Conservation (phyloP, 345 rosid species). For the Fremontodendron californicum region DNA sequence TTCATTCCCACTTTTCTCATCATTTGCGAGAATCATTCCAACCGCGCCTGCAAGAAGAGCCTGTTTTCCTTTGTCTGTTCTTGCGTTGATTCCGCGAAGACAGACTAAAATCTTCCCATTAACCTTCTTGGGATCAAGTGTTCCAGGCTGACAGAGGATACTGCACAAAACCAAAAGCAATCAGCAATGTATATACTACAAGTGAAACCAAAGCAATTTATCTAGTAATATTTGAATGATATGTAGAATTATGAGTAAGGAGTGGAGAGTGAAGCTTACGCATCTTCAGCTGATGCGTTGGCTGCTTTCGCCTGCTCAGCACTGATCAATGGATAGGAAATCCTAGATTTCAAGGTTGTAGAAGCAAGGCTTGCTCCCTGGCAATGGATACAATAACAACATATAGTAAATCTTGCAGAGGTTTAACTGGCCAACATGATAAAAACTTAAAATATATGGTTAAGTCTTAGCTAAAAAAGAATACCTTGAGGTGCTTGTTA, state of each 20-base stretch:
- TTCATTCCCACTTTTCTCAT: conserved; percentile 22
- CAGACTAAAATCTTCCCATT: conserved; percentile 66
- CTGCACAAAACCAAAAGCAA: conserved; percentile 18
- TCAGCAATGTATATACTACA: background rate
- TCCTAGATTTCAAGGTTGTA: conserved; percentile 27
- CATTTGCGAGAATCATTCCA: conserved; percentile 55
- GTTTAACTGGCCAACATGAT: background rate
- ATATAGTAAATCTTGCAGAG: background rate
- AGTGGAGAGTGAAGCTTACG: conserved; percentile 31
- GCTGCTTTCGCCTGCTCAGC: conserved; percentile 39
- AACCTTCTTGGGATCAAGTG: conserved; percentile 52
- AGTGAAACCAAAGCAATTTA: background rate
- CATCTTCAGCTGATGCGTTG: conserved; percentile 25
- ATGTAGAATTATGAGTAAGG: background rate
- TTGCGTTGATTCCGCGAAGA: conserved; percentile 25
- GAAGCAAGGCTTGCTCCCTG: conserved; percentile 71
- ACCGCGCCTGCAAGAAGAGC: conserved; percentile 46
- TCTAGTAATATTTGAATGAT: background rate
- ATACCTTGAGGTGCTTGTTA: conserved; percentile 46
- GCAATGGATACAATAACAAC: background rate
- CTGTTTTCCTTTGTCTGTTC: conserved; percentile 32
- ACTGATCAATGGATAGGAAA: conserved; percentile 47
- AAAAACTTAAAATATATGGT: background rate
- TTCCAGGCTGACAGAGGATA: conserved; percentile 30
- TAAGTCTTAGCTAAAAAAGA: background rate